Evolutionary conservation across 345 rosid genomes (phyloP), one percentile per base, ranked within the genome.

Genomic region (Streptanthus diversifolius): DNA sequence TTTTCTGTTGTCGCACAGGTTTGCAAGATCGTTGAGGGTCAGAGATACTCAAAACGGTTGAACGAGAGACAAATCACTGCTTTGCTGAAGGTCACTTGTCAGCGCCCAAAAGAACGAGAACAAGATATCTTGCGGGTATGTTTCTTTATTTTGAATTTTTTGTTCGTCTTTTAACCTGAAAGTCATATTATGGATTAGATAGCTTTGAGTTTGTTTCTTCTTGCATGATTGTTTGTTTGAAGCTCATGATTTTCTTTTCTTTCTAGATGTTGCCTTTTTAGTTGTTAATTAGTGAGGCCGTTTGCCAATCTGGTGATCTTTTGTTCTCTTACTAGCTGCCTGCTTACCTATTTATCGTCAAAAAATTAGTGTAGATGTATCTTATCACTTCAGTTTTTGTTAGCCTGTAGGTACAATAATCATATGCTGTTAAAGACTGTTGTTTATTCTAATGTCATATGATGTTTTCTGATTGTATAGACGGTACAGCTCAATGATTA

Each of bases 1-100:
- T 52, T 21, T 71, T 18, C 43, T 68, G 49, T 14, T 68, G 43
- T 14, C 33, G 57, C 41, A 30, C 82, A 92, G 99, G 98, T 92
- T 8, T 90, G 98, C 83, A 95, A 92, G 82, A 92, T 95, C 48
- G 98, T 92, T 5, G 97, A 95, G 80, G 99, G 99, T 22, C 98
- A 95, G 75, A 80, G 99, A 80, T 95, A 95, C 72, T 87, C 98
- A 0, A 95, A 92, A 77, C 82, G 99, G 64, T 73, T 95, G 75
- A 95, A 95, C 73, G 99, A 95, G 76, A 92, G 84, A 64, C 99
- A 95, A 80, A 92, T 95, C 39, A 90, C 98, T 64, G 90, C 91
- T 68, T 79, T 95, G 81, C 79, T 92, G 81, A 87, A 83, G 81
- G 97, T 87, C 71, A 90, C 99, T 66, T 95, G 99, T 63, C 97